Evolutionary conservation across 768 basidiomycete species (phyloP), one percentile per base, ranked within the genome.

Genomic region (Lactarius evosmus): DNA sequence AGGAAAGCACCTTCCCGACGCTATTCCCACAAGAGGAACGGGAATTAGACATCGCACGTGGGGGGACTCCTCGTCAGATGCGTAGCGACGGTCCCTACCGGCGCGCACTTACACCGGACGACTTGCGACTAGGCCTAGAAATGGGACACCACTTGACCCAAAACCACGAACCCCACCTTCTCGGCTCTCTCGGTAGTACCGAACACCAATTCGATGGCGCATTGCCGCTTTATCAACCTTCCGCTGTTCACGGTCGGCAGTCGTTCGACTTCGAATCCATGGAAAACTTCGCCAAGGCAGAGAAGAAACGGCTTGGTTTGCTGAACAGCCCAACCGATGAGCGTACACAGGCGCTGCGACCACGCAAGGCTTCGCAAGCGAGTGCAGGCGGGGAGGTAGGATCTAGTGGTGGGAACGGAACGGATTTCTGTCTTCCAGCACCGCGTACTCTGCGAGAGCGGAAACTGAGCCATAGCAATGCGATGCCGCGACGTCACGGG

Each of bases 401-500:
- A 32, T 65, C 70, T 1, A 62, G 67, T n/a, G 58, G 64, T 41
- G 60, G 33, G n/a, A 70, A 68, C 63, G 67, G 69, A 2, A 57
- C 71, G 14, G 64, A 66, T 29, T 68, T 70, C 51, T 55, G 63
- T n/a, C 58, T 67, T 19, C 74, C 72, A 30, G 75, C 82, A 2
- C 72, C 84, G 3, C 87, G 93, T 46, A 88, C 82, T 2, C 68
- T 84, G 7, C 87, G 93, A 50, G 90, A 91, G 65, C 88, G 96
- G 53, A 96, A 95, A 70, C 80, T 96, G 61, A 94, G 91, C 68
- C 88, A 93, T 72, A 91, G 88, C 68, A 88, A 85, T 56, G 83
- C 88, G 0, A 75, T 82, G 54, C 89, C 90, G 5, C 83, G 89
- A 38, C 74, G 80, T 4, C 79, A 79, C 58, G 80, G 84, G 53